Evolutionary conservation across 495 filamentous ascomycete genomes (phyloP), one percentile per base, ranked within the genome.

Genomic region (Evansstolkia leycettana): DNA sequence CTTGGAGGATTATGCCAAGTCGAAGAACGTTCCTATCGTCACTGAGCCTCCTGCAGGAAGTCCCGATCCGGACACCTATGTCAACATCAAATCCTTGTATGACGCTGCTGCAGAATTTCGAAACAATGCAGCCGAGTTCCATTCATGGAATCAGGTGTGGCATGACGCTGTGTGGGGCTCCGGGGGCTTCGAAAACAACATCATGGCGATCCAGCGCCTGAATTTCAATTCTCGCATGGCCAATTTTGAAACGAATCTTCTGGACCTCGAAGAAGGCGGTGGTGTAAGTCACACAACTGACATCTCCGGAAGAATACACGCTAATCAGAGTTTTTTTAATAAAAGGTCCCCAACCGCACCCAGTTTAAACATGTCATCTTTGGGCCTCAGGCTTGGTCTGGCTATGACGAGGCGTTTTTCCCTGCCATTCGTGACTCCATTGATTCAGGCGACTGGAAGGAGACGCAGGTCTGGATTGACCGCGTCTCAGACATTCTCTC

Each of bases 351-450:
- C 19, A 83, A 84, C 49, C 76, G 90, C 41, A 82, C 82, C 16
- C 92, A 95, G 62, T 98, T 85, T 67, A 94, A 90, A 53, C 92
- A 98, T 60, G 73, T 94, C 47, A 44, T 98, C 33, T 90, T 84
- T 47, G 87, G 78, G 0, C 90, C 90, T 10, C 73, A 85, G 50
- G 58, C 73, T 5, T 88, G 85, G 82, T 76, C 76, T 31, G 77
- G 77, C 33, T 76, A 82, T 52, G 76, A 85, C 33, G 71, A 75
- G 30, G 72, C 78, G 0, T 79, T 75, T 42, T 96, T 96, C 60
- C 90, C 90, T 6, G 76, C 73, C 11, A 78, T 96, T 41, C 70
- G 84, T 27, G 90, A 96, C 55, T 77, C 81, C 15, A 63, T 95
- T 34, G 70, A 81, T 42, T 65, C 67, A 1, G 70, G 70, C 12